Evolutionary conservation across 768 basidiomycete genomes (phyloP).

Genomic region (Boletus edulis): DNA sequence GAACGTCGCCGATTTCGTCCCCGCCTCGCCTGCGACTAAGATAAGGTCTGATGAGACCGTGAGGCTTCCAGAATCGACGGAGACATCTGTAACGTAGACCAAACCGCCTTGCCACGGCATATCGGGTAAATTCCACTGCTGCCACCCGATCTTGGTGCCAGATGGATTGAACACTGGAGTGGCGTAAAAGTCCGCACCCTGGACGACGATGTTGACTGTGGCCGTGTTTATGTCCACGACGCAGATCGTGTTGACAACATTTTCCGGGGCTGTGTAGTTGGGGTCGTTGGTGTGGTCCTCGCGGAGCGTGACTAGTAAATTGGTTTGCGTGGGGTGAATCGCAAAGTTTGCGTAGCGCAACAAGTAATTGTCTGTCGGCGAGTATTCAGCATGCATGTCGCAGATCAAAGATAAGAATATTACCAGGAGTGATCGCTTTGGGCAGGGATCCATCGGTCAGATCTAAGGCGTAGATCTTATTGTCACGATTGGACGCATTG

Average conservation of each 20-base stretch:
- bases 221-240: constrained; percentile 46
- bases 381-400: neutral
- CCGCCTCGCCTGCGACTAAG: constrained; percentile 48
- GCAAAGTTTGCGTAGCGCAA: constrained; percentile 52
- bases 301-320: constrained; percentile 54
- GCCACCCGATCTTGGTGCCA: constrained; percentile 54
- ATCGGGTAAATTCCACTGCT: constrained; percentile 61
- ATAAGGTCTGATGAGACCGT: constrained; percentile 32
- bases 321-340: constrained; percentile 47
- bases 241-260: constrained; percentile 48
- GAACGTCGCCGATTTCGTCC: constrained; percentile 35
- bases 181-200: constrained; percentile 68
- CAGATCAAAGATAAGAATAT: neutral
- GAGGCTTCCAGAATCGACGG: neutral
- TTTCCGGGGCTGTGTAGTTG: constrained; percentile 30
- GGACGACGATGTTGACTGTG: constrained; percentile 38
- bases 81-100: constrained; percentile 48
- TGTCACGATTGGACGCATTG: constrained; percentile 22
- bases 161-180: constrained; percentile 53
- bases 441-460: too few relatives aligned
- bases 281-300: constrained; percentile 59
- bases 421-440: constrained; percentile 52
- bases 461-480: constrained; percentile 44
- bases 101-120: constrained; percentile 67
- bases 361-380: constrained; percentile 12